Evolutionary conservation across 768 basidiomycete species (phyloP), one percentile per base, ranked within the genome.

Genomic region (Kwoniella newhampshirensis): DNA sequence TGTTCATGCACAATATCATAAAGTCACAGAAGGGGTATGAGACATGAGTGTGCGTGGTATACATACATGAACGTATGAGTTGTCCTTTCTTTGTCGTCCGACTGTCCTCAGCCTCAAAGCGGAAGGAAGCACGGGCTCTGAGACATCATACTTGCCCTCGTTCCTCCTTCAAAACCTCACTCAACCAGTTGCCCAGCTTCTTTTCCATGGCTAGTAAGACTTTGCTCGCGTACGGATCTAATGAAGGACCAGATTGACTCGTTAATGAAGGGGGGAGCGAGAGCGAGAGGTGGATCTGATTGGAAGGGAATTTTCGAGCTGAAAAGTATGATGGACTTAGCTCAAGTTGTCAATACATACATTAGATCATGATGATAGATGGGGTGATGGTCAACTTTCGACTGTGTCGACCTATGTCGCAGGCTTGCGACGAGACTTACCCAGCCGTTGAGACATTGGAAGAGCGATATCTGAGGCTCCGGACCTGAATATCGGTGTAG

Each of bases 271-370:
- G 18, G 3, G 70, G 66, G 1, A 72, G 54, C 7, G 63, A 67
- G 36, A 72, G 57, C 25, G 70, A 72, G 0, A 72, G 63, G 36
- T 69, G 67, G 18, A 72, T 67, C 42, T 72, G 70, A 25, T 69
- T 63, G 2, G 54, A 37, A n/a, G 70, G 62, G 53, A 67, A 69
- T 59, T 57, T 60, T 12, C 64, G 67, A 1, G 67, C 70, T 72
- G 37, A 4, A 48, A 35, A 32, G 7, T 6, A 32, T 32, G 13
- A 32, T 6, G 13, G 32, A 32, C 7, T 32, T 13, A 32, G 32
- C 32, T 32, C 6, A 32, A 32, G 32, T 32, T 13, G 32, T 6
- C 13, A n/a, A n/a, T n/a, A n/a, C n/a, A n/a, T n/a, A n/a, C n/a
- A n/a, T n/a, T n/a, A n/a, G n/a, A n/a, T n/a, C n/a, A n/a, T n/a